Evolutionary conservation across 768 basidiomycete genomes (phyloP).

Genomic region (Terana coerulea): DNA sequence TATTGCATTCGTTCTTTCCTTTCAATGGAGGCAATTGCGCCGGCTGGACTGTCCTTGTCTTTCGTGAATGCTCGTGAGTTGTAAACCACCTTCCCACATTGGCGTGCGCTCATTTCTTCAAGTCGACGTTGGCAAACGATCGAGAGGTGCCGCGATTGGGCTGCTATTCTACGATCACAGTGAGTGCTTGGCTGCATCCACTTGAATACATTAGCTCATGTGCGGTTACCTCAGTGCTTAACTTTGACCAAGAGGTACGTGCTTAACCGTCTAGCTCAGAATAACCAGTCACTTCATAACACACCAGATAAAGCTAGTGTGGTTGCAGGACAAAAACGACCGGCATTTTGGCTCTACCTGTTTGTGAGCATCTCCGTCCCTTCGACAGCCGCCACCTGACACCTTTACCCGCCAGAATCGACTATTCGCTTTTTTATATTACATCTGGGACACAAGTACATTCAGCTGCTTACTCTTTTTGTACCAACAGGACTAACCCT

Average conservation of each 20-base stretch:
- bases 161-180: conserved; percentile 13
- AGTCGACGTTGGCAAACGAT: conserved; percentile 11
- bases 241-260: conserved; percentile 7
- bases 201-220: background rate
- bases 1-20: no score
- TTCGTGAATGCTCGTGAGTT: background rate
- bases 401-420: conserved; percentile 1
- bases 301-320: conserved; percentile 6
- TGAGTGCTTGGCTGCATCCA: background rate
- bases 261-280: background rate
- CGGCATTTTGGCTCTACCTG: conserved; percentile 9
- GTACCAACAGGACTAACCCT: background rate
- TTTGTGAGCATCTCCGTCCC: background rate
- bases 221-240: conserved; percentile 4
- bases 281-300: background rate
- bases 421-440: conserved; percentile 5
- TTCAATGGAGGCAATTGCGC: no score
- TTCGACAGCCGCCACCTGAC: background rate
- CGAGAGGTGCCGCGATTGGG: conserved; percentile 8
- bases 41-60: background rate
- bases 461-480: background rate
- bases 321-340: conserved; percentile 5
- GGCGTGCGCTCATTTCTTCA: background rate
- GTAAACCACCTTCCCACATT: background rate
- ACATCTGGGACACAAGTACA: conserved; percentile 8